Evolutionary conservation across 179 eudicot species (phyloP), one percentile per base, ranked within the genome.

Genomic region (Sideroxylon spinosum): DNA sequence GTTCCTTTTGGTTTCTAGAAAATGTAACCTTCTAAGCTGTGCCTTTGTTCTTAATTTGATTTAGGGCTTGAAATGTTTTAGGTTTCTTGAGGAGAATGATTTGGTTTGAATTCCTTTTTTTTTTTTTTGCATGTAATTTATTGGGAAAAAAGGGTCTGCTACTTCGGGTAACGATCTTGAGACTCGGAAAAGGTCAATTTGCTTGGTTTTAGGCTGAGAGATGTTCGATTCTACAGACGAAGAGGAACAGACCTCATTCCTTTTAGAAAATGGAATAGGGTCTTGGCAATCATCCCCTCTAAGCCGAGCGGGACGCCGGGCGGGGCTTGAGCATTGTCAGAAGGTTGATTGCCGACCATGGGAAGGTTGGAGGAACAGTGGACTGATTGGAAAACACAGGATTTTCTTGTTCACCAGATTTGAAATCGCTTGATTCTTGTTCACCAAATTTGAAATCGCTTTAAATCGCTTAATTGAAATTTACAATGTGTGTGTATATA

Each of bases 161-260:
- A 48, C 68, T 72, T 59, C 55, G 78, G 60, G 22, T 16, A 17
- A 80, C 53, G 28, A 73, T 67, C 74, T 68, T 57, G 59, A 48
- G 60, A 37, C 32, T 73, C 26, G n/a, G 55, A 46, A 67, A 65
- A 44, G 68, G 52, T 80, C 61, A 37, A 14, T 52, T n/a, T 9
- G 28, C 12, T 32, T 37, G 22, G 10, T 74, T 75, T 48, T 64
- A 19, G 37, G 71, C 52, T n/a, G 56, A 78, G 82, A 86, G 73
- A 91, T 89, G 92, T 56, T 88, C 50, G 76, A 84, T 75, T 82
- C 95, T 67, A 52, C 65, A 80, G 89, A 84, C 76, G 53, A 81
- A 71, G 90, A 83, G 59, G 91, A 85, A 55, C 82, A 84, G 82
- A 89, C 88, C 85, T 77, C 81, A 72, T 68, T 48, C 22, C 71